These are phyloP conservation scores for Pestalotiopsis sp. DNA, from an alignment of 2,329 filamentous ascomycete genomes.

Conservation along the genomic window DNA sequence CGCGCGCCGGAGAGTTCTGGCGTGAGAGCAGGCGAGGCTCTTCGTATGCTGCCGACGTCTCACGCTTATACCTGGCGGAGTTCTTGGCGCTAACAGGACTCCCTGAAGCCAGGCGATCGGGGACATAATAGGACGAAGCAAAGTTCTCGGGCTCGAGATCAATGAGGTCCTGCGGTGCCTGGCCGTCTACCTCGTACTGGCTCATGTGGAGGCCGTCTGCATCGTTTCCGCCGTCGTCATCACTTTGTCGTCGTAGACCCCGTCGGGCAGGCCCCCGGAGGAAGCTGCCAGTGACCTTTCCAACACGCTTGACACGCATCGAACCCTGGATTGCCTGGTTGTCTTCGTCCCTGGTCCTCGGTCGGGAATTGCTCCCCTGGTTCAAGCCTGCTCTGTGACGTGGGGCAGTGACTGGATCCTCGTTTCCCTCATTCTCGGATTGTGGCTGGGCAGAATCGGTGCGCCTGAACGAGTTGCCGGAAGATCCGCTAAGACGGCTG, in stretches of 20 bases:
- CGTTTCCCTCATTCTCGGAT: slow-evolving; percentile 44
- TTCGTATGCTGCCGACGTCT: slow-evolving; percentile 34
- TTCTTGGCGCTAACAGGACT: slow-evolving; percentile 56
- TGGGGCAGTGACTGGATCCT: slow-evolving; percentile 50
- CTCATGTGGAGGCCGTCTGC: slow-evolving; percentile 38
- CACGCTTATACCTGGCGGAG: slow-evolving; percentile 42
- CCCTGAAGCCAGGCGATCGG: slow-evolving; percentile 55
- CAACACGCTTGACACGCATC: slow-evolving; percentile 74
- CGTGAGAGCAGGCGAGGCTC: slow-evolving; percentile 24
- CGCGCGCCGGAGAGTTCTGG: slow-evolving; percentile 32
- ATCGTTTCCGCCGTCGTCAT: slow-evolving; percentile 60
- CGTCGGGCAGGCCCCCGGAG: slow-evolving; percentile 78
- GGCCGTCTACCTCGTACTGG: slow-evolving; percentile 45
- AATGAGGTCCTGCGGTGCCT: slow-evolving; percentile 32
- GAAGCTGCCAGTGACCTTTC: slow-evolving; percentile 74
- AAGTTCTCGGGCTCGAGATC: slow-evolving; percentile 38
- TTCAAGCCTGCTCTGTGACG: slow-evolving; percentile 46
- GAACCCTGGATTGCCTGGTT: slow-evolving; percentile 69
- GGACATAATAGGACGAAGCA: slow-evolving; percentile 46
- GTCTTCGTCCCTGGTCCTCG: slow-evolving; percentile 58
- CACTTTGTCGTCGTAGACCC: slow-evolving; percentile 67
- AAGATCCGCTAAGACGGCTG: slow-evolving; percentile 35
- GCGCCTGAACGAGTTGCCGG: slow-evolving; percentile 33
- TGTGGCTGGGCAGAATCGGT: slow-evolving; percentile 32
- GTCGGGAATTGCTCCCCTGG: slow-evolving; percentile 54